phyloP scores from a whole-genome alignment of 306 rosid genomes.

The Ammopiptanthus mongolicus region DNA sequence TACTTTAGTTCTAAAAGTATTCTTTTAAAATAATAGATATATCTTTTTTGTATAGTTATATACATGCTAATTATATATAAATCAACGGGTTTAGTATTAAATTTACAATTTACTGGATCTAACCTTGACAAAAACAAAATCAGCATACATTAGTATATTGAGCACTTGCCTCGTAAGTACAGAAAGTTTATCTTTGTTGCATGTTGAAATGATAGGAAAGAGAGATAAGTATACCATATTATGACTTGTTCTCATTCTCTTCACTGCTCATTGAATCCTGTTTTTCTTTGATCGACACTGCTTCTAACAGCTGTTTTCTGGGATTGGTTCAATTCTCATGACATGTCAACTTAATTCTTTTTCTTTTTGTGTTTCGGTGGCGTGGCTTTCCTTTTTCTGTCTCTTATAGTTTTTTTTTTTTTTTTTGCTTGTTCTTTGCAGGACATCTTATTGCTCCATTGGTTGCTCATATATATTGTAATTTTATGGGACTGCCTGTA shows the following conservation, averaged over 20 bases:
- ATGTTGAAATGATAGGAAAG: neutral
- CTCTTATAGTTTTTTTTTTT: neutral
- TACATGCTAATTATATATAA: neutral
- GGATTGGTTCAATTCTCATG: slow-evolving; percentile 4
- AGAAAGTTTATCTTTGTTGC: slow-evolving; percentile 3
- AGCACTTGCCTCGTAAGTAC: neutral
- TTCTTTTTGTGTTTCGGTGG: neutral
- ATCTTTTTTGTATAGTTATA: neutral
- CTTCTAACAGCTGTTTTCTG: neutral
- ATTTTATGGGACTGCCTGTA: slow-evolving; percentile 85
- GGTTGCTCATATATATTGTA: slow-evolving; percentile 80
- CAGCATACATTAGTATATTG: neutral
- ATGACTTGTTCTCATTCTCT: neutral
- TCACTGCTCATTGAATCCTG: slow-evolving; percentile 13
- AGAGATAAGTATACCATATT: neutral
- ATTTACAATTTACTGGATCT: neutral
- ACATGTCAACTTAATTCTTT: neutral
- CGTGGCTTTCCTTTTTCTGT: neutral
- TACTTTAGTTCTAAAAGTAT: neutral
- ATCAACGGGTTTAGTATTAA: neutral
- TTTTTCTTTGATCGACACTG: neutral
- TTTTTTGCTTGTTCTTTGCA: slow-evolving; percentile 35
- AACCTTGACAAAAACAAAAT: neutral
- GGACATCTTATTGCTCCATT: slow-evolving; percentile 83
- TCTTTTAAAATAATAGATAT: neutral